phyloP scores from a whole-genome alignment of 495 filamentous ascomycete species.

The Hypoxylon perforatum region DNA sequence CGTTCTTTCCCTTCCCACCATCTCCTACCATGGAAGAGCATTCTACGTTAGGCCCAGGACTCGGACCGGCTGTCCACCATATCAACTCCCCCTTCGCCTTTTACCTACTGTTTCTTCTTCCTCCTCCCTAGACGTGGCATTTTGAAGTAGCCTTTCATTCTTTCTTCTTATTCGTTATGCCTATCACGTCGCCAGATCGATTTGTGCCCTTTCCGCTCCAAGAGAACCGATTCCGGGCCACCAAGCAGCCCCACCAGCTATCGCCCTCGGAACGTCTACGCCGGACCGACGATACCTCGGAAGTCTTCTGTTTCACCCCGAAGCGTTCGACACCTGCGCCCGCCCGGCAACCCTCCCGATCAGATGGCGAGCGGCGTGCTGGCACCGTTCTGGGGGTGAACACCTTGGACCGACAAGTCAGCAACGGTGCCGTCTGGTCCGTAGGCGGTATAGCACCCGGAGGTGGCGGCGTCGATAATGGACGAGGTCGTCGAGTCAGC shows the following conservation, averaged over 20 bases:
- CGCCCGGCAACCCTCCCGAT: constrained; percentile 38
- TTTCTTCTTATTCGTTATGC: constrained; percentile 45
- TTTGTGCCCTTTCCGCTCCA: constrained; percentile 69
- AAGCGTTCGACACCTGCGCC: constrained; percentile 51
- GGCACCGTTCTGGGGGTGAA: constrained; percentile 53
- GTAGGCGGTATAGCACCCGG: constrained; percentile 75
- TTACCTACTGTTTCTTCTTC: constrained; percentile 13
- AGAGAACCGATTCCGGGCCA: constrained; percentile 69
- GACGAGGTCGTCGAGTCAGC: constrained; percentile 69
- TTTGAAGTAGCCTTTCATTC: constrained; percentile 45
- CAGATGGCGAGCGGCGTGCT: constrained; percentile 47
- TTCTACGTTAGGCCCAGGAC: neutral
- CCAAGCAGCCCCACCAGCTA: constrained; percentile 70
- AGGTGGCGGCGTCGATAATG: constrained; percentile 66
- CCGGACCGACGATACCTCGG: constrained; percentile 66
- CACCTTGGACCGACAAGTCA: constrained; percentile 60
- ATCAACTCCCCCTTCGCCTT: constrained; percentile 10
- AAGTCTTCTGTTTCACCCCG: constrained; percentile 71
- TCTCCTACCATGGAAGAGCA: constrained; percentile 5
- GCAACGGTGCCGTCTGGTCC: constrained; percentile 80
- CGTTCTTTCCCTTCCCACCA: too few species aligned
- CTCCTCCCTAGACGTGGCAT: constrained; percentile 39
- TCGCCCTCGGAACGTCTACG: constrained; percentile 70
- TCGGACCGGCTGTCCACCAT: neutral
- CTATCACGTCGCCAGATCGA: constrained; percentile 66